A percentile compares a stretch with the other conserved stretches of the same genome.
These are phyloP conservation scores for Leccinum variicolor DNA, from an alignment of 768 basidiomycete genomes.

Conservation along the genomic window DNA sequence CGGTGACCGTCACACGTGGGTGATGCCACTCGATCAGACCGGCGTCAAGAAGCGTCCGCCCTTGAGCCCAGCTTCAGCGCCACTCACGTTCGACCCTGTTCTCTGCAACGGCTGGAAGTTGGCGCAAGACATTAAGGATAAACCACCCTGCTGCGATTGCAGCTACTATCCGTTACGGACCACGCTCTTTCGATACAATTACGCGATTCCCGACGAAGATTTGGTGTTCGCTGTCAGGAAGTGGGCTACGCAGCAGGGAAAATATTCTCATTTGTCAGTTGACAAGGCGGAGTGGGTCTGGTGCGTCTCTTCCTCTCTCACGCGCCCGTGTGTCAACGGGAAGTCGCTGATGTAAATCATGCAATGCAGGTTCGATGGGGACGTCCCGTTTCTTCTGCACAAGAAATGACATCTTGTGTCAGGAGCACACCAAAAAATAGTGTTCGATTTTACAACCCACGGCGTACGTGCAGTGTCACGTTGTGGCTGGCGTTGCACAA, in stretches of 20 bases:
- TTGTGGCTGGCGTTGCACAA: background rate
- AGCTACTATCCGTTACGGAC: constrained; percentile 4
- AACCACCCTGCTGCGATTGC: background rate
- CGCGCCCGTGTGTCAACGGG: too few species aligned
- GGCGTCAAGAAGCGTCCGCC: constrained; percentile 11
- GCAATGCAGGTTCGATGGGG: constrained; percentile 20
- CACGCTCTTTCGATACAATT: constrained; percentile 27
- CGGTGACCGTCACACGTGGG: constrained; percentile 31
- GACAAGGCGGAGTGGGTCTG: constrained; percentile 16
- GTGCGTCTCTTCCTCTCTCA: constrained; percentile 6
- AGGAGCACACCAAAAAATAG: background rate
- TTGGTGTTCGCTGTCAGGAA: background rate
- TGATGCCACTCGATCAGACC: constrained; percentile 25
- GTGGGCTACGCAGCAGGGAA: constrained; percentile 13
- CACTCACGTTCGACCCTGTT: constrained; percentile 15
- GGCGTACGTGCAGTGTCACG: background rate
- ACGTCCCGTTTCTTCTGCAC: constrained; percentile 13
- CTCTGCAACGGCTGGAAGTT: constrained; percentile 20
- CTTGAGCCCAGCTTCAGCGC: constrained; percentile 7
- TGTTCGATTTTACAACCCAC: background rate
- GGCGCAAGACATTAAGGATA: rapidly evolving
- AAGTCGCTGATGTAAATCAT: background rate
- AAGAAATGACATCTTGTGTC: background rate
- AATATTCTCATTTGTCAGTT: background rate
- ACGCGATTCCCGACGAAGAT: constrained; percentile 13